These are phyloP conservation scores for Boletellus emodensis DNA, from an alignment of 768 basidiomycete species.

Conservation along the genomic window DNA sequence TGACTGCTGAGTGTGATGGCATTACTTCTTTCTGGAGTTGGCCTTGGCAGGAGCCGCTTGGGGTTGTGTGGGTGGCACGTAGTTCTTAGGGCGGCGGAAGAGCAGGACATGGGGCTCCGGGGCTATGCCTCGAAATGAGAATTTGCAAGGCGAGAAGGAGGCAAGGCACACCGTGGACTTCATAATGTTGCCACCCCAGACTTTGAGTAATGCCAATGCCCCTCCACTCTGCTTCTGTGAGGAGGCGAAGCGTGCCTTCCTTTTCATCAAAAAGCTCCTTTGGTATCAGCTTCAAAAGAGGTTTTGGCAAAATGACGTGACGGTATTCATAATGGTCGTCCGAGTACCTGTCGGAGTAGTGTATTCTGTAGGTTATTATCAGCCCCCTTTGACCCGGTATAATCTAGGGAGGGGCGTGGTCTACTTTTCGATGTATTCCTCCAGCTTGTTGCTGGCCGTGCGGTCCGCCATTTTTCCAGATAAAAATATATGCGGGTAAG, in stretches of 20 bases:
- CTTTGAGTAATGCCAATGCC: constrained; percentile 96
- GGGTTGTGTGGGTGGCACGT: constrained; percentile 49
- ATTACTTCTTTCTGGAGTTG: constrained; percentile 43
- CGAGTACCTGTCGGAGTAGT: constrained; percentile 88
- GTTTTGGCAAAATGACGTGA: constrained; percentile 95
- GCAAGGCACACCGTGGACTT: constrained; percentile 77
- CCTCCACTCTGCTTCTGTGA: constrained; percentile 90
- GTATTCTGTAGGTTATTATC: constrained; percentile 51
- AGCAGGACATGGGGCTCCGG: constrained; percentile 93
- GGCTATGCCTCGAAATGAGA: constrained; percentile 41
- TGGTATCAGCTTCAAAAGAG: constrained; percentile 89
- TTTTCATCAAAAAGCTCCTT: constrained; percentile 79
- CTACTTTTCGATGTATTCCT: constrained; percentile 79
- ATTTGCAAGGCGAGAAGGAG: not conserved
- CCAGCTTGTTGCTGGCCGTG: constrained; percentile 49
- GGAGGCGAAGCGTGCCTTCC: constrained; percentile 73
- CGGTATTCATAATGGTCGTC: constrained; percentile 94
- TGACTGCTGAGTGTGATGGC: constrained; percentile 3
- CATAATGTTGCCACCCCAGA: constrained; percentile 95
- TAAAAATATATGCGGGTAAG: constrained; percentile 11
- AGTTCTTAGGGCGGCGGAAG: constrained; percentile 80
- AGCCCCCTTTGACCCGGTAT: constrained; percentile 15
- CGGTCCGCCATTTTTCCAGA: constrained; percentile 25
- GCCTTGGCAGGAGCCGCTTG: constrained; percentile 35
- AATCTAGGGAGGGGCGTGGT: constrained; percentile 12